Conservation (phyloP, 2,329 filamentous ascomycete genomes). For the Trichoderma asperellum region DNA sequence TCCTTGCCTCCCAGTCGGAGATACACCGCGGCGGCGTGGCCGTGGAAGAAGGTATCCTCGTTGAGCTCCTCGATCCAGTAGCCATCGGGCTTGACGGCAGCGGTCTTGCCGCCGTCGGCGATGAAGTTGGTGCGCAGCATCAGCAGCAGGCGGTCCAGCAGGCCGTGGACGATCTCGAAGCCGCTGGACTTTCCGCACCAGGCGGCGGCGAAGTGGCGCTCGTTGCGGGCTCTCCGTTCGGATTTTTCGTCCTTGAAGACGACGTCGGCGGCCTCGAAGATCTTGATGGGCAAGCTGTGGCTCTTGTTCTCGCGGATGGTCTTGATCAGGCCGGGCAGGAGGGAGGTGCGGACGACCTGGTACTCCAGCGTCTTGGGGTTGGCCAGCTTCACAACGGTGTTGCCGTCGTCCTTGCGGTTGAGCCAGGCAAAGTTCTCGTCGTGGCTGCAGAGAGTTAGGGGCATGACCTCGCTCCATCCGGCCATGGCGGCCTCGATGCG, state of each 20-base stretch:
- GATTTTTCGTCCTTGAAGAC: slow-evolving; percentile 82
- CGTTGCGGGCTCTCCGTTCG: slow-evolving; percentile 88
- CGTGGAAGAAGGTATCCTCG: slow-evolving; percentile 88
- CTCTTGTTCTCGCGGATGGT: slow-evolving; percentile 92
- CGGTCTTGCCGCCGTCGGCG: slow-evolving; percentile 66
- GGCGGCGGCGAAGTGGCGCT: slow-evolving; percentile 93
- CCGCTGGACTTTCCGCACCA: slow-evolving; percentile 94
- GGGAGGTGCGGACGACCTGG: slow-evolving; percentile 85
- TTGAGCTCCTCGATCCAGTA: slow-evolving; percentile 97
- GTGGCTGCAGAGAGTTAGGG: slow-evolving; percentile 93
- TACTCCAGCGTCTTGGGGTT: slow-evolving; percentile 95
- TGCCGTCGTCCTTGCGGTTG: slow-evolving; percentile 85
- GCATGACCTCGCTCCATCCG: slow-evolving; percentile 95
- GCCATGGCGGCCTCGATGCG: slow-evolving; percentile 88
- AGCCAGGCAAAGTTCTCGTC: slow-evolving; percentile 98
- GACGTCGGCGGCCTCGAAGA: slow-evolving; percentile 90
- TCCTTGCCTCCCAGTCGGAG: slow-evolving; percentile 75
- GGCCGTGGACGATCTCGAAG: slow-evolving; percentile 93
- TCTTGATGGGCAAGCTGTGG: slow-evolving; percentile 84
- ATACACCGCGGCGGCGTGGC: slow-evolving; percentile 84
- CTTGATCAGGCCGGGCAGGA: slow-evolving; percentile 87
- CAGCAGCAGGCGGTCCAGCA: slow-evolving; percentile 86
- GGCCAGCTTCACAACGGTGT: slow-evolving; percentile 78
- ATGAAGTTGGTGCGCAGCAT: slow-evolving; percentile 89
- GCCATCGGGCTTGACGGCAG: slow-evolving; percentile 63